Percentiles rank a stretch among this genome's conserved stretches.
These are phyloP conservation scores for Musa schizocarpa DNA, from an alignment of 176 grass and related monocot species.

Conservation along the genomic window DNA sequence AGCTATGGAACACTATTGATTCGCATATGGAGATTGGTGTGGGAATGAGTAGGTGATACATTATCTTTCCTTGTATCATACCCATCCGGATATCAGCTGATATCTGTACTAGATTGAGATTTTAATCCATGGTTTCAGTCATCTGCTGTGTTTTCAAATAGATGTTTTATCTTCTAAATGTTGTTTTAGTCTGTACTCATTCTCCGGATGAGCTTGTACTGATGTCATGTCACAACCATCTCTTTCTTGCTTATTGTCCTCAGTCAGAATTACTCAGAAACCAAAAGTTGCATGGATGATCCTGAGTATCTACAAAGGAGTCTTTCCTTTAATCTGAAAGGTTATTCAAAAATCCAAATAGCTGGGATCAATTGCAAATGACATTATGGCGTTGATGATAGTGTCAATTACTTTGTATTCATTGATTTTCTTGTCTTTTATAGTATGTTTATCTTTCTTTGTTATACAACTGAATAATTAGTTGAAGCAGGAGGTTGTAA, in stretches of 20 bases:
- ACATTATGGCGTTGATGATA: neutral
- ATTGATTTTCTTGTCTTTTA: neutral
- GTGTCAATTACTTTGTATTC: neutral
- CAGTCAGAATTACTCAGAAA: too few species aligned
- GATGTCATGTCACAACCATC: too few species aligned
- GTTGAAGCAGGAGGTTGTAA: neutral
- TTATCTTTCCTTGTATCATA: too few species aligned
- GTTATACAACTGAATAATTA: neutral
- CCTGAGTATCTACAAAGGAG: too few species aligned
- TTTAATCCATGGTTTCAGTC: neutral
- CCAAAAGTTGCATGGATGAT: too few species aligned
- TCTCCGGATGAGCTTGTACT: too few species aligned
- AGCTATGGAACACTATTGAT: too few species aligned
- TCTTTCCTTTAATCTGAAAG: neutral
- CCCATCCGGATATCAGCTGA: neutral
- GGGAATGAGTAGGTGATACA: too few species aligned
- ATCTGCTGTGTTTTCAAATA: neutral
- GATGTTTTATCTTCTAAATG: slow-evolving; percentile 10
- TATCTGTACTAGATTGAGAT: neutral
- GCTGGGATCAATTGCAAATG: neutral
- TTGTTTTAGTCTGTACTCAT: neutral
- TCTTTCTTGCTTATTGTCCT: too few species aligned
- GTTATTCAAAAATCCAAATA: too few species aligned
- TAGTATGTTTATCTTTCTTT: neutral
- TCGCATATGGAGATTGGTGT: neutral